A percentile compares a stretch with the other conserved stretches of the same genome.
Conservation (phyloP, 2,329 filamentous ascomycete species). For the Epichloe gansuensis region DNA sequence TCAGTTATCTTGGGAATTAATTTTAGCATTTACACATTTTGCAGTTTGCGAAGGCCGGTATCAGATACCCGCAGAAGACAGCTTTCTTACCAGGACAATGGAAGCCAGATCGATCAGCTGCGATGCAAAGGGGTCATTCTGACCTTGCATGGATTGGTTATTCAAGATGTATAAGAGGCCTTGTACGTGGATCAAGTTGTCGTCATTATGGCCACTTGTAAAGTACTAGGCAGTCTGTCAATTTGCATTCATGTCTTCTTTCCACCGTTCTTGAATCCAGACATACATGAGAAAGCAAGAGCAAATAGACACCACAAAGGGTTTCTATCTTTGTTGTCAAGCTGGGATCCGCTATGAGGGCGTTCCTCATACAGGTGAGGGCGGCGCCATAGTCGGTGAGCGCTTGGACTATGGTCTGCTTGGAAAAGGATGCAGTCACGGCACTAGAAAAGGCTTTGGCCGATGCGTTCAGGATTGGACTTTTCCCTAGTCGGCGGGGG, state of each 20-base stretch:
- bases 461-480: slow-evolving; percentile 30
- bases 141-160: background rate
- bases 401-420: slow-evolving; percentile 11
- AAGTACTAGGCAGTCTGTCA: background rate
- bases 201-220: background rate
- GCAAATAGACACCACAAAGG: slow-evolving; percentile 24
- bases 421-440: slow-evolving; percentile 12
- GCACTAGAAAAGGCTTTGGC: slow-evolving; percentile 18
- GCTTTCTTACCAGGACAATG: slow-evolving; percentile 1
- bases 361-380: slow-evolving; percentile 9
- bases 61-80: background rate
- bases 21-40: background rate
- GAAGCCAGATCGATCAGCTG: slow-evolving; percentile 3
- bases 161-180: slow-evolving; percentile 3
- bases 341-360: slow-evolving; percentile 17
- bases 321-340: slow-evolving; percentile 19
- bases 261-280: background rate
- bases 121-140: slow-evolving; percentile 1
- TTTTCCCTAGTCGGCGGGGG: slow-evolving; percentile 30
- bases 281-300: slow-evolving; percentile 18
- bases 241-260: background rate
- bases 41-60: background rate
- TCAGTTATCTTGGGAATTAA: slow-evolving; percentile 2
- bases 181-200: slow-evolving; percentile 4
- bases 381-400: slow-evolving; percentile 20